Evolutionary conservation across 768 basidiomycete species (phyloP).

Genomic region (Leccinum subgranulosum): DNA sequence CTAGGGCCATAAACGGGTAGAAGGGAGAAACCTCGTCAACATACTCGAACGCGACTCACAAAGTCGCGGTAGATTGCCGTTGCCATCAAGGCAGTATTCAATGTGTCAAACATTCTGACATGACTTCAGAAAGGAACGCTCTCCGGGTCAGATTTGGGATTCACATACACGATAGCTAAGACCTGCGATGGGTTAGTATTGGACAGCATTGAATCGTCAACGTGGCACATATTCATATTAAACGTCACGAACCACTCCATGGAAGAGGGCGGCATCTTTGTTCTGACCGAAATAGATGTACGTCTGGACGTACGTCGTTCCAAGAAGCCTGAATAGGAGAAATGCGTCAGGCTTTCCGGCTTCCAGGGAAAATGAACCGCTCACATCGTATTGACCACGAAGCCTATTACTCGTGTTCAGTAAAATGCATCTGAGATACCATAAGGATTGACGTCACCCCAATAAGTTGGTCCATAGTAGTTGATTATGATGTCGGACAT

Average conservation of each 20-base stretch:
- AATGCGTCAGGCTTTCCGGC: neutral
- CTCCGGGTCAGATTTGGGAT: neutral
- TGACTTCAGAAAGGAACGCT: neutral
- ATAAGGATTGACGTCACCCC: neutral
- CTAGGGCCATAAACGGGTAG: neutral
- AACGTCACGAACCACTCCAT: neutral
- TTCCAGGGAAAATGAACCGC: neutral
- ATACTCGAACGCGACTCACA: neutral
- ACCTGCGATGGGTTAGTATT: constrained; percentile 1
- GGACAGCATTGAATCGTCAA: neutral
- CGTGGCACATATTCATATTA: neutral
- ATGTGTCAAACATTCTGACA: neutral
- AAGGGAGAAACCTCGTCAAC: neutral
- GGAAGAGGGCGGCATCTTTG: constrained; percentile 1
- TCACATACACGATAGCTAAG: neutral
- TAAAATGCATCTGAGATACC: neutral
- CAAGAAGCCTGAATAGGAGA: constrained; percentile 2
- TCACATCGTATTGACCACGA: constrained; percentile 7
- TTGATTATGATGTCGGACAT: neutral
- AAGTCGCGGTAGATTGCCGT: neutral
- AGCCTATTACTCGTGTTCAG: constrained; percentile 3
- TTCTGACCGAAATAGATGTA: constrained; percentile 3
- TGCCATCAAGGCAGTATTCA: neutral
- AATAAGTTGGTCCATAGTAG: neutral
- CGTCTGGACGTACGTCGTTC: constrained; percentile 5